Base-by-base conservation (phyloP, 2,329 filamentous ascomycete genomes). In the Aspergillus tanneri region DNA sequence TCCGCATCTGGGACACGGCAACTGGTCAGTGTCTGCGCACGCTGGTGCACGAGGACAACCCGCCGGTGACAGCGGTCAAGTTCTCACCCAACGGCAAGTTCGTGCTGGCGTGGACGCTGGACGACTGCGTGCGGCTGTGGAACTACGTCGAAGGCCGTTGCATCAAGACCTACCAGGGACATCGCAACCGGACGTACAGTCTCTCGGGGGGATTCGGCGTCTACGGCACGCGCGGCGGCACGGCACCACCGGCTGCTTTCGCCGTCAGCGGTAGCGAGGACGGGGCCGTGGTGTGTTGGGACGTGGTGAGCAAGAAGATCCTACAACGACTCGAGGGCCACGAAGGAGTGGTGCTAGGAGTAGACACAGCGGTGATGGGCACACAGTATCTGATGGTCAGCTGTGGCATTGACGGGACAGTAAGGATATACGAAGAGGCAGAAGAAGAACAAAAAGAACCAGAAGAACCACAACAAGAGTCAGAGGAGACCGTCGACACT, bases 111-210 rank as follows among this genome's bases (percentile, higher is more conserved):
- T 96, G 88, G 70, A 96, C 89, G 54, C 79, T 96, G 56, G 93
- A 99, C 73, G 88, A 85, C 52, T 92, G 88, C 65, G 81, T 99
- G 38, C 84, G 93, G 2, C 76, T 99, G 18, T 99, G 93, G 93
- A 88, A 96, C 68, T 99, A 97, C 66, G 87, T 95, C 7, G 84
- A 90, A 28, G 92, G 92, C 6, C 84, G 85, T 22, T 93, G 93
- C 59, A 86, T 96, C 62, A 99, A 99, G 77, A 99, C 93, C 11
- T 99, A 97, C 70, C 90, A 96, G 67, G 93, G 93, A 0, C 93
- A 97, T 63, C 73, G 76, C 46, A 99, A 99, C 67, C 78, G 83
- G 46, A 85, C 85, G 52, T 97, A 87, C 70, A 92, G 89, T 56
- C 78, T 97, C n/a, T 83, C 83, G 2, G 89, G 90, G 3, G 86